A percentile compares a stretch with the other conserved stretches of the same genome.
Evolutionary conservation across 2,329 filamentous ascomycete species (phyloP).

Genomic region (Fusarium concolor): DNA sequence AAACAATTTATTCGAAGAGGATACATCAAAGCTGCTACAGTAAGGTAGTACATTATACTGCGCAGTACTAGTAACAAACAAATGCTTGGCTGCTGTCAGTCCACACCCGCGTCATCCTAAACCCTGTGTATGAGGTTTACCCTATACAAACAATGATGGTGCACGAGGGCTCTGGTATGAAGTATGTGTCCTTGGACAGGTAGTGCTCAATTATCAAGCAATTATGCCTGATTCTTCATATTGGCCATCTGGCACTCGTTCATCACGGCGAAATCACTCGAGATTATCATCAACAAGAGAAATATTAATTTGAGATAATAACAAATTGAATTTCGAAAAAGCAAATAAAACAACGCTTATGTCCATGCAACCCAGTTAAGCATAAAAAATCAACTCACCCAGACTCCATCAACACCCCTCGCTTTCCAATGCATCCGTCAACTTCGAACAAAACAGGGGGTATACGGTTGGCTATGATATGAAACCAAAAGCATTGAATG

Average conservation of each 20-base stretch:
- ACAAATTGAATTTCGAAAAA: background rate
- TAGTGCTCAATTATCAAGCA: background rate
- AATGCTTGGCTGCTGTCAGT: background rate
- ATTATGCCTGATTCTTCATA: background rate
- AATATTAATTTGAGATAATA: background rate
- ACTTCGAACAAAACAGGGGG: constrained; percentile 37
- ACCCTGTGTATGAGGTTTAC: background rate
- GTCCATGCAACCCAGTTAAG: constrained; percentile 33
- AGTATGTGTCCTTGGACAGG: too few relatives aligned
- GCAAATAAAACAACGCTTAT: constrained; percentile 25
- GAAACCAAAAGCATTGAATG: constrained; percentile 40
- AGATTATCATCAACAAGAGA: background rate
- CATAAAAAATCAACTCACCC: constrained; percentile 10
- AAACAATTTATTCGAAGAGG: background rate
- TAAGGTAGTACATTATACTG: background rate
- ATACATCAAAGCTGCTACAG: too few relatives aligned
- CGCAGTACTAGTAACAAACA: background rate
- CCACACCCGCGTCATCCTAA: too few relatives aligned
- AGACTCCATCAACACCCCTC: constrained; percentile 40
- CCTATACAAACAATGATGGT: background rate
- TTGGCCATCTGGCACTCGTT: too few relatives aligned
- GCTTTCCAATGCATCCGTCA: constrained; percentile 32
- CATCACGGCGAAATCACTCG: background rate
- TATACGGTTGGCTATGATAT: constrained; percentile 43
- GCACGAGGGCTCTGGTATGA: too few relatives aligned